phyloP scores from a whole-genome alignment of 805 yeast genomes.

The Yarrowia sp. region DNA sequence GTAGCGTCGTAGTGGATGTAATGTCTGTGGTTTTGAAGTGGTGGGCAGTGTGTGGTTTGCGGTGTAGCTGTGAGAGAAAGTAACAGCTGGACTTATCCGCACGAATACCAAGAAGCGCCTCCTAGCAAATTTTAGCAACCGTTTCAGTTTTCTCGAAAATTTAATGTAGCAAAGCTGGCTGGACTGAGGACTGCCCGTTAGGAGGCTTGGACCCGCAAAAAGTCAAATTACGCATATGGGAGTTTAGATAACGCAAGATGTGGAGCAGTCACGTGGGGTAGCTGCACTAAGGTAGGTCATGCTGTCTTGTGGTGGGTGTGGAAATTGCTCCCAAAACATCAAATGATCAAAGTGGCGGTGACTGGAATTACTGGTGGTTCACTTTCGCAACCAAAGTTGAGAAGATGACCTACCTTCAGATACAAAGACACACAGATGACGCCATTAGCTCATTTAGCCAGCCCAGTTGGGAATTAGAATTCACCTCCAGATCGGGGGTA shows the following conservation, averaged over 20 bases:
- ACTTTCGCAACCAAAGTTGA: not conserved
- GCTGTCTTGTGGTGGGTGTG: not conserved
- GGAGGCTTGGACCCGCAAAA: conserved; percentile 11
- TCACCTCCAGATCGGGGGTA: not conserved
- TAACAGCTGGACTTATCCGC: not conserved
- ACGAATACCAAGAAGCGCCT: not conserved
- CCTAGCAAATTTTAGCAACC: not conserved
- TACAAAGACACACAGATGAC: not conserved
- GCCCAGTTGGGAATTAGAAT: conserved; percentile 19
- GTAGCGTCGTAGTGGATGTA: not conserved
- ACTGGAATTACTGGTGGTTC: not conserved
- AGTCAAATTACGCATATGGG: conserved; percentile 17
- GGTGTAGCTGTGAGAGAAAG: no score
- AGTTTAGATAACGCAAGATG: conserved; percentile 22
- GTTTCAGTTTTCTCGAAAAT: not conserved
- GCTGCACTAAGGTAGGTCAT: not conserved
- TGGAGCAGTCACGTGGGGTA: conserved; percentile 14
- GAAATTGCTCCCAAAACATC: not conserved
- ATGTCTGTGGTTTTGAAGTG: not conserved
- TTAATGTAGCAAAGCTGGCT: conserved; percentile 11
- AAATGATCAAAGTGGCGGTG: not conserved
- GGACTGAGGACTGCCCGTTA: conserved; percentile 6
- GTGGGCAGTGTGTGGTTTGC: not conserved
- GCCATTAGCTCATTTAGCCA: conserved; percentile 10
- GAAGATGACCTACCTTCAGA: not conserved